These are phyloP conservation scores for Boletales sp. DNA, from an alignment of 768 basidiomycete genomes.

Conservation along the genomic window DNA sequence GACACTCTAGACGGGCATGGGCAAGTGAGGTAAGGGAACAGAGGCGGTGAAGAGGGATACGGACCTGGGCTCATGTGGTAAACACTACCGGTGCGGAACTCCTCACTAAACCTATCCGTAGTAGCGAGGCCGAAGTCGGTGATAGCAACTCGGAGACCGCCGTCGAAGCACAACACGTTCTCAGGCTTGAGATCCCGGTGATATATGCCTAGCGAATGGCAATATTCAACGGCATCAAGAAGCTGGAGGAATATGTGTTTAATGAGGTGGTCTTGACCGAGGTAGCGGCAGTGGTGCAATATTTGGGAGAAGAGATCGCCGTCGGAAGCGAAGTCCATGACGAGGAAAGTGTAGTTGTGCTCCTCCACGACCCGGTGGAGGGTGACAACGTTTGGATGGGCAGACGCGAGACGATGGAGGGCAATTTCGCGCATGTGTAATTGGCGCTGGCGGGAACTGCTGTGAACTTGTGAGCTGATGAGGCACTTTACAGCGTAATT, in stretches of 20 bases:
- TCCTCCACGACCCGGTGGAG: slow-evolving; percentile 89
- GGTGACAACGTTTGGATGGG: slow-evolving; percentile 79
- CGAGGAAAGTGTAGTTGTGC: slow-evolving; percentile 74
- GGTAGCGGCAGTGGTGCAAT: slow-evolving; percentile 65
- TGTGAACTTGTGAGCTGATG: slow-evolving; percentile 46
- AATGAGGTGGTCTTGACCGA: slow-evolving; percentile 82
- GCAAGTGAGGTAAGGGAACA: slow-evolving; percentile 19
- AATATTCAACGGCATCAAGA: slow-evolving; percentile 89
- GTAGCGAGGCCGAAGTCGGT: slow-evolving; percentile 97
- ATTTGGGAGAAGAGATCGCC: slow-evolving; percentile 95
- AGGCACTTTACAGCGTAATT: slow-evolving; percentile 94
- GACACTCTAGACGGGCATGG: slow-evolving; percentile 62
- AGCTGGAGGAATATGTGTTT: slow-evolving; percentile 90
- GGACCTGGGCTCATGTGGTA: slow-evolving; percentile 96
- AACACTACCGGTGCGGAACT: slow-evolving; percentile 95
- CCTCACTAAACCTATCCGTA: slow-evolving; percentile 76
- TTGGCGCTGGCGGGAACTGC: slow-evolving; percentile 53
- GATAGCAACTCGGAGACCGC: slow-evolving; percentile 74
- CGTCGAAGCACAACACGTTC: slow-evolving; percentile 83
- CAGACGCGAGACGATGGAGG: slow-evolving; percentile 71
- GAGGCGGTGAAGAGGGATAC: slow-evolving; percentile 19
- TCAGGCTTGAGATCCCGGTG: slow-evolving; percentile 98
- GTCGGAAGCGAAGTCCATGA: slow-evolving; percentile 90
- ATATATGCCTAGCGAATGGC: slow-evolving; percentile 88
- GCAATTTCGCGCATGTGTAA: slow-evolving; percentile 88